Base-by-base conservation (phyloP, 2,329 filamentous ascomycete species). In the Venturia effusa region DNA sequence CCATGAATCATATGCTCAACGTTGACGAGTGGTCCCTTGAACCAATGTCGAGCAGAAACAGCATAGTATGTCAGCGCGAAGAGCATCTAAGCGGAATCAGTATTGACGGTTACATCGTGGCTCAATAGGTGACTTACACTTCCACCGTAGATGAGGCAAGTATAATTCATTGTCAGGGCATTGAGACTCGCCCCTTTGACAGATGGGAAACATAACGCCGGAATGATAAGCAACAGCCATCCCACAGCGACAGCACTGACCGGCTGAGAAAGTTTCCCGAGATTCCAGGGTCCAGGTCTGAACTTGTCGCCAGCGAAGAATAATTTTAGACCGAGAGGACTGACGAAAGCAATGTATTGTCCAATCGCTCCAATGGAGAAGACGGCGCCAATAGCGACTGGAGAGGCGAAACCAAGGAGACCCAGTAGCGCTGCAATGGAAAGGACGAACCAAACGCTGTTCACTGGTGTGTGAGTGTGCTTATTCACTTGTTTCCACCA, bases 1-100 rank as follows among this genome's bases (percentile, higher is more conserved):
- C 51, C 27, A 61, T 61, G 70, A 76, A 80, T 80, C 69, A 76
- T 69, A 73, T 85, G 83, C 68, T 84, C 81, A 32, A 88, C 76
- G 69, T 88, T 88, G 65, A 88, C 82, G 75, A 84, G 87, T 0
- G 87, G 86, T 0, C 87, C 87, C 69, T 83, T 86, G 74, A 89
- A 89, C 86, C 86, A 89, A 69, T 83, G 86, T 61, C 78, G 78
- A 13, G 86, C 86, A 68, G 82, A 80, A 4, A 88, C 74, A 45
- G 83, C 74, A 78, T 85, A 89, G 84, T 85, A 89, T 17, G 86
- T 73, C 1, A 79, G 74, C 4, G 84, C 78, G 3, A 79, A 71
- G 3, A 84, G 64, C 85, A 88, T 88, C 0, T 84, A 57, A 2
- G 11, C 19, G 34, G 10, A 5, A 57, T 57, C 27, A 57, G 51